Base-by-base conservation (phyloP, 805 yeast species). In the Kazachstania viticola region DNA sequence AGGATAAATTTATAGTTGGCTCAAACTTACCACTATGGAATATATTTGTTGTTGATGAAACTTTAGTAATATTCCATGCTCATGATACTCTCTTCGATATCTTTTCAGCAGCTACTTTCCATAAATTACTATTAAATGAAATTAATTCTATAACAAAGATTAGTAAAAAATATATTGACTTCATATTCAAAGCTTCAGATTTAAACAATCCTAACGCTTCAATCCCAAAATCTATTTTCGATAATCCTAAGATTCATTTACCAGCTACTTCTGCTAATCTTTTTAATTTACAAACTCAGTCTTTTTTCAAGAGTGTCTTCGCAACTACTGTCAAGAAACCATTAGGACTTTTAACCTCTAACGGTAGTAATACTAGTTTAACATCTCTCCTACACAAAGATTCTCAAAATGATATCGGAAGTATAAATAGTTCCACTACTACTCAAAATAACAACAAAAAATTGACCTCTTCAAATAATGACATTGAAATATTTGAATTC, bases 101-200 rank as follows among this genome's bases (percentile, higher is more conserved):
- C 3, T 53, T 49, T 35, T 45, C 57, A 2, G 52, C 51, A 13
- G 53, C 54, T 14, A 44, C 43, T 29, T 45, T 53, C 19, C 56
- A 49, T 27, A 46, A 44, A 22, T 30, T 42, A 21, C 38, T 53
- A 27, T 29, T 44, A 11, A 17, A 35, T 12, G 45, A 46, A 25
- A 28, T 51, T 9, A 43, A 44, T 30, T 13, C 17, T 17, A 14
- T 25, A 27, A 5, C 12, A 17, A 15, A 27, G 13, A 4, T 8
- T 15, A 7, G 16, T 19, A 14, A 17, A 17, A 4, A 17, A 22
- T 17, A 31, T n/a, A n/a, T 15, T 31, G 33, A 31, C 7, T 32
- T 25, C 18, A 9, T 33, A 15, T 40, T 37, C 28, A 28, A 34
- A 9, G 13, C n/a, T n/a, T 25, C 27, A 4, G 7, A 13, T 9